These are phyloP conservation scores for Vickermania ingenoplastis DNA, from an alignment of 208 protist genomes.

Conservation along the genomic window DNA sequence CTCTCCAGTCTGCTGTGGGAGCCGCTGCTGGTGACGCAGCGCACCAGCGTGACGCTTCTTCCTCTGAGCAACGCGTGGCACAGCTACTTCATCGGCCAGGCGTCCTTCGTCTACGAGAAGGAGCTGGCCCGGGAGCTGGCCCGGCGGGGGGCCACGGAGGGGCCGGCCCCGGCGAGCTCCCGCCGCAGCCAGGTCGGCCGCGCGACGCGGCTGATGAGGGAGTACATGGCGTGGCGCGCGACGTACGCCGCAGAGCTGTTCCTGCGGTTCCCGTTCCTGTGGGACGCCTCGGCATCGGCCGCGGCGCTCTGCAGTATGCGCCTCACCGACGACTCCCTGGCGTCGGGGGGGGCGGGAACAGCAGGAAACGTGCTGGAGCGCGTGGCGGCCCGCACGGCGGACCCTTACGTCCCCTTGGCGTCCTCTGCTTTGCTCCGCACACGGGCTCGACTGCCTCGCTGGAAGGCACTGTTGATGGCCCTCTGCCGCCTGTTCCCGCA, in stretches of 20 bases:
- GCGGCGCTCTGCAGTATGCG: neutral
- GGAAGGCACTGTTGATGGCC: constrained; percentile 39
- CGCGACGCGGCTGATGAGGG: constrained; percentile 10
- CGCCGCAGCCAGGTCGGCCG: neutral
- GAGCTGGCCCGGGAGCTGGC: neutral
- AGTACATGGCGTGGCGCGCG: constrained; percentile 32
- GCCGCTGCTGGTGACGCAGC: constrained; percentile 16
- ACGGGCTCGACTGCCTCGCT: neutral
- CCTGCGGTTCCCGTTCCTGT: constrained; percentile 30
- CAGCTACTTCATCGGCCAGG: neutral
- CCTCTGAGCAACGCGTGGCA: neutral
- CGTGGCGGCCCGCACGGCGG: no score
- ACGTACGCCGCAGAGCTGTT: constrained; percentile 58
- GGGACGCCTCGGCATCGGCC: neutral
- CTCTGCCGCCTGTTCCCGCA: constrained; percentile 30
- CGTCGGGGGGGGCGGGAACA: no score
- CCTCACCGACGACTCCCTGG: neutral
- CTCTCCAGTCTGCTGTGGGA: constrained; percentile 32
- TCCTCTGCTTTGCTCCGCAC: no score
- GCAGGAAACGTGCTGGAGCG: no score
- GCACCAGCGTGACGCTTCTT: constrained; percentile 1
- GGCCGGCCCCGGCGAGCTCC: neutral
- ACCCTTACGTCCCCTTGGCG: no score
- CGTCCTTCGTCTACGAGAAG: neutral
- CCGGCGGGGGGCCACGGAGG: neutral